Conservation (phyloP, 345 rosid genomes). For the Salix caprea region DNA sequence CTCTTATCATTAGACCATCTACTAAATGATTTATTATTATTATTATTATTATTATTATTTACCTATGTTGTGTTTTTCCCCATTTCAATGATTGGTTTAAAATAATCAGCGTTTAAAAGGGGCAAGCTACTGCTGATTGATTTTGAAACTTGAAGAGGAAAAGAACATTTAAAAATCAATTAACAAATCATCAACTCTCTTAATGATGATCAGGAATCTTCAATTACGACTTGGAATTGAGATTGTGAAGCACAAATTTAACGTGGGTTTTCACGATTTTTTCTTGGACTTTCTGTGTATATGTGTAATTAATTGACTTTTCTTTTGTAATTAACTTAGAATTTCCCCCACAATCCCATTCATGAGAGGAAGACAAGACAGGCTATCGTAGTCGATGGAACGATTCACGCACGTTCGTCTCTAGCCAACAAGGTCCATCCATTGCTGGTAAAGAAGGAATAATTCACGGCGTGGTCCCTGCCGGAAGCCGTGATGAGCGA, state of each 20-base stretch:
- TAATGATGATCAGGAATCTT: background rate
- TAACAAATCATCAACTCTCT: background rate
- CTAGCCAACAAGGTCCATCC: background rate
- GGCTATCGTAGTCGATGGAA: background rate
- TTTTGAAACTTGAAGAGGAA: background rate
- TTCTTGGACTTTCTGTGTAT: no score
- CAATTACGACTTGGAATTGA: background rate
- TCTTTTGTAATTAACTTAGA: background rate
- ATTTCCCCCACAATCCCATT: background rate
- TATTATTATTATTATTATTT: no score
- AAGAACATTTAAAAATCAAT: background rate
- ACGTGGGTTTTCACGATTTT: background rate
- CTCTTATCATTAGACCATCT: no score
- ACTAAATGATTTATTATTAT: no score
- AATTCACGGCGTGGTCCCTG: background rate
- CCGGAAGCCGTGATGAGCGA: no score
- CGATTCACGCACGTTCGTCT: background rate
- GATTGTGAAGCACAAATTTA: background rate
- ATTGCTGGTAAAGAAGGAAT: background rate
- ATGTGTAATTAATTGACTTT: background rate
- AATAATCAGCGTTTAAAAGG: background rate
- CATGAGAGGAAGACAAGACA: background rate
- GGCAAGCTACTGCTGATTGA: background rate
- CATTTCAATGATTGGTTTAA: background rate
- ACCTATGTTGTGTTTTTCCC: background rate